Percentiles rank a stretch among this genome's conserved stretches.
phyloP scores from a whole-genome alignment of 768 basidiomycete genomes.

The Trametes gibbosa region DNA sequence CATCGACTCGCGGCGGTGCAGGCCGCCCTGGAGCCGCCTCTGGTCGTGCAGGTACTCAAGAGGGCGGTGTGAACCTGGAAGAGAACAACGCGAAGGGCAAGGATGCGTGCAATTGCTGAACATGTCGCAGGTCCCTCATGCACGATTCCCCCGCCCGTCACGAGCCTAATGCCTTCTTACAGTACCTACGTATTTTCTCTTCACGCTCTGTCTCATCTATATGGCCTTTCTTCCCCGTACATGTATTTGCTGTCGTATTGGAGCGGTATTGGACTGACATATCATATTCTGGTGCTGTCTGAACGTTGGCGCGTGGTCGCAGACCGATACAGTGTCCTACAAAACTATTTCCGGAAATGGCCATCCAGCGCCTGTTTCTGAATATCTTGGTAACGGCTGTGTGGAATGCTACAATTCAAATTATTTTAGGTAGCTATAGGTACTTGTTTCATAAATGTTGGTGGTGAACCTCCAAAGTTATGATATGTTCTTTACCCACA shows the following conservation, averaged over 20 bases:
- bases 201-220: constrained; percentile 24
- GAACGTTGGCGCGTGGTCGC: neutral
- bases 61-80: constrained; percentile 66
- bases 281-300: constrained; percentile 20
- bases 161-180: constrained; percentile 21
- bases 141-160: constrained; percentile 12
- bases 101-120: constrained; percentile 81
- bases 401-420: too few relatives aligned
- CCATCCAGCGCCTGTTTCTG: too few relatives aligned
- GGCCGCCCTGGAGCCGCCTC: constrained; percentile 60
- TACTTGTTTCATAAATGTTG: too few relatives aligned
- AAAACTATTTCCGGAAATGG: too few relatives aligned
- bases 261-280: constrained; percentile 21
- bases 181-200: constrained; percentile 22
- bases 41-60: constrained; percentile 50
- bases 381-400: too few relatives aligned
- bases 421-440: too few relatives aligned
- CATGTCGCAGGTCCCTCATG: neutral
- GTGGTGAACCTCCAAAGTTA: too few relatives aligned
- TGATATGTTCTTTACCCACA: too few relatives aligned
- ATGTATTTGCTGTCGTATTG: constrained; percentile 24
- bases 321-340: too few relatives aligned
- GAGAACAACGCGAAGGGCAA: constrained; percentile 64
- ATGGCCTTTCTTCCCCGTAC: constrained; percentile 19
- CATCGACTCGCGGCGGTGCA: constrained; percentile 69